Conservation (phyloP, 352 stramenopile genomes). For the Pythium folliculosum region DNA sequence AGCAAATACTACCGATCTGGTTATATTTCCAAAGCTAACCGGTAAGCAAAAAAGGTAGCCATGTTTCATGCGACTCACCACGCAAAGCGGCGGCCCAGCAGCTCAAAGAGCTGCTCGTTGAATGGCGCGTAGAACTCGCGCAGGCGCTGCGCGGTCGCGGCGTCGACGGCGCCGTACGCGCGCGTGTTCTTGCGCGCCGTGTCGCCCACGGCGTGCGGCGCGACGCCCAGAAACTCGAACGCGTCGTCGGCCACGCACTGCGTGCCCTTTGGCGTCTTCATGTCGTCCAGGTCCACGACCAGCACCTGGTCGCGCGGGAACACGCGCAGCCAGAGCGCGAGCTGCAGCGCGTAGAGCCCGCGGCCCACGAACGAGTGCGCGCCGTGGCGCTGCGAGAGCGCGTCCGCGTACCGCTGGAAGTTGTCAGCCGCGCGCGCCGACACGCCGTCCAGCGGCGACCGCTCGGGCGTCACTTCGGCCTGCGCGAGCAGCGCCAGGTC, state of each 20-base stretch:
- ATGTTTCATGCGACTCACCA: too few species aligned
- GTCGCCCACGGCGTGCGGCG: slow-evolving; percentile 39
- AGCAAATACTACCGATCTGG: too few species aligned
- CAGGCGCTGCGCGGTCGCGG: slow-evolving; percentile 35
- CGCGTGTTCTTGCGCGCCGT: slow-evolving; percentile 70
- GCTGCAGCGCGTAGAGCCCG: slow-evolving; percentile 92
- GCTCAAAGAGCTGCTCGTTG: slow-evolving; percentile 67
- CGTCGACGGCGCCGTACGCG: slow-evolving; percentile 47
- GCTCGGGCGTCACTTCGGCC: slow-evolving; percentile 15
- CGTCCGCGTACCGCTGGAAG: slow-evolving; percentile 52
- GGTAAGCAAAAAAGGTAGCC: too few species aligned
- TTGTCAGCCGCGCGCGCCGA: slow-evolving; percentile 26
- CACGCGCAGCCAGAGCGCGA: slow-evolving; percentile 89
- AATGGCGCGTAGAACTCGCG: slow-evolving; percentile 67
- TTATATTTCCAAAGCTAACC: too few species aligned
- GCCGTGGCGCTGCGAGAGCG: slow-evolving; percentile 49
- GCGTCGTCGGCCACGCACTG: slow-evolving; percentile 40
- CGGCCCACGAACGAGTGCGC: slow-evolving; percentile 85
- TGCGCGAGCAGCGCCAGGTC: slow-evolving; percentile 80
- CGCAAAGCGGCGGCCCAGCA: slow-evolving; percentile 47
- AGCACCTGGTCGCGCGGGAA: slow-evolving; percentile 87
- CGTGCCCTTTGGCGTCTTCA: slow-evolving; percentile 50
- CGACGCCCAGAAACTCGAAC: slow-evolving; percentile 45
- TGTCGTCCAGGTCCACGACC: slow-evolving; percentile 87
- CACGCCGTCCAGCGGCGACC: slow-evolving; percentile 22